phyloP scores from a whole-genome alignment of 2,329 filamentous ascomycete genomes.

The Chaetothyriales sp. region DNA sequence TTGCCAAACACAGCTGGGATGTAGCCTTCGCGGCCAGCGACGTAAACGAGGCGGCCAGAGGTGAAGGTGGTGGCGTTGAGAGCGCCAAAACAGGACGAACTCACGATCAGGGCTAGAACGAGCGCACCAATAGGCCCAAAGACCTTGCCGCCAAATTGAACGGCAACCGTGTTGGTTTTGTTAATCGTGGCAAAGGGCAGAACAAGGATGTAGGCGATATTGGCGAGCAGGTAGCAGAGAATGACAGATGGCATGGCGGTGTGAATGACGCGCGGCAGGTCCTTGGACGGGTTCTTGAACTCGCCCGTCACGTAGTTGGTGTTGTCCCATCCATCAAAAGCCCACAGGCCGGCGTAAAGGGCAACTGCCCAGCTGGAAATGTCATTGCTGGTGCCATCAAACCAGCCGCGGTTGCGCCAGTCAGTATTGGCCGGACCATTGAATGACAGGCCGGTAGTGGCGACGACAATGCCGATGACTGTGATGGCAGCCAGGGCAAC shows the following conservation, averaged over 20 bases:
- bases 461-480: constrained; percentile 76
- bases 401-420: constrained; percentile 83
- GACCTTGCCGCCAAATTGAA: constrained; percentile 79
- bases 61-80: constrained; percentile 93
- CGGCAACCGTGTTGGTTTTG: constrained; percentile 83
- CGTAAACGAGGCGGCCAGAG: constrained; percentile 79
- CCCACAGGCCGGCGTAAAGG: constrained; percentile 90
- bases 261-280: constrained; percentile 88
- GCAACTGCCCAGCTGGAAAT: constrained; percentile 83
- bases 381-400: constrained; percentile 66
- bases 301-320: constrained; percentile 97
- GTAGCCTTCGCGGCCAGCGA: constrained; percentile 88
- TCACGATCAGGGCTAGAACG: constrained; percentile 74
- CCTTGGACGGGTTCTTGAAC: constrained; percentile 78
- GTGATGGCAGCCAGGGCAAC: constrained; percentile 75
- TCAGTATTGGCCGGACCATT: constrained; percentile 60
- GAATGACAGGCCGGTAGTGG: constrained; percentile 65
- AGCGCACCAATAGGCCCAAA: constrained; percentile 74
- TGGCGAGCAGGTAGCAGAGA: constrained; percentile 74
- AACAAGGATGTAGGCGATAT: constrained; percentile 87
- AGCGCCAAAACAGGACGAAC: constrained; percentile 82
- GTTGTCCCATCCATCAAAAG: constrained; percentile 98
- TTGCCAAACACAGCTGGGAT: constrained; percentile 70
- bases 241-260: constrained; percentile 94
- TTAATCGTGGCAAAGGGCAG: constrained; percentile 68